Conservation (phyloP, 225 moss, liverwort and hornwort species). For the Rhytidiadelphus loreus region DNA sequence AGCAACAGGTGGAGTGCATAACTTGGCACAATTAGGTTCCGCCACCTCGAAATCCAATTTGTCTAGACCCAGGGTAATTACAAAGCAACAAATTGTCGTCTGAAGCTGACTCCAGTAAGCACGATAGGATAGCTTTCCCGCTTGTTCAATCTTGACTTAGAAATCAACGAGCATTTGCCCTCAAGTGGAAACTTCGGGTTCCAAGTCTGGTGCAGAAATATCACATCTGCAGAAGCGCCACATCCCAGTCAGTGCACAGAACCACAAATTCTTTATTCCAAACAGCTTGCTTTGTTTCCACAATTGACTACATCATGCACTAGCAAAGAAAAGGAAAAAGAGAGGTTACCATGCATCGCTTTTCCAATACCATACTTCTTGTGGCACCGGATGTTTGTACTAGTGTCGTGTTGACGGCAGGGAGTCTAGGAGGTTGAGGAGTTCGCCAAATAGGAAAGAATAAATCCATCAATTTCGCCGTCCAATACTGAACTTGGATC, state of each 20-base stretch:
- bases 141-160: neutral
- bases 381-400: neutral
- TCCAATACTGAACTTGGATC: slow-evolving; percentile 74
- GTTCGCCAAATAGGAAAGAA: slow-evolving; percentile 59
- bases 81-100: neutral
- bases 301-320: neutral
- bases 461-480: slow-evolving; percentile 82
- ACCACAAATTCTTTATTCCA: neutral
- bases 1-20: neutral
- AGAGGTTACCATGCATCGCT: neutral
- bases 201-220: neutral
- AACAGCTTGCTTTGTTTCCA: neutral
- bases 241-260: neutral
- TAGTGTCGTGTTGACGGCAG: neutral
- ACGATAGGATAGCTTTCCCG: neutral
- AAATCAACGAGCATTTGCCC: neutral
- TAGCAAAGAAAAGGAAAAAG: neutral
- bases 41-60: neutral
- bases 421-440: slow-evolving; percentile 16
- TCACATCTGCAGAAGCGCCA: neutral
- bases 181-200: neutral
- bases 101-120: neutral
- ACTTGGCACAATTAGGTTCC: neutral
- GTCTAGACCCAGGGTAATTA: neutral
- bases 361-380: neutral